phyloP scores from a whole-genome alignment of 1,139 yeast species.

The Debaryomycetaceae sp. region DNA sequence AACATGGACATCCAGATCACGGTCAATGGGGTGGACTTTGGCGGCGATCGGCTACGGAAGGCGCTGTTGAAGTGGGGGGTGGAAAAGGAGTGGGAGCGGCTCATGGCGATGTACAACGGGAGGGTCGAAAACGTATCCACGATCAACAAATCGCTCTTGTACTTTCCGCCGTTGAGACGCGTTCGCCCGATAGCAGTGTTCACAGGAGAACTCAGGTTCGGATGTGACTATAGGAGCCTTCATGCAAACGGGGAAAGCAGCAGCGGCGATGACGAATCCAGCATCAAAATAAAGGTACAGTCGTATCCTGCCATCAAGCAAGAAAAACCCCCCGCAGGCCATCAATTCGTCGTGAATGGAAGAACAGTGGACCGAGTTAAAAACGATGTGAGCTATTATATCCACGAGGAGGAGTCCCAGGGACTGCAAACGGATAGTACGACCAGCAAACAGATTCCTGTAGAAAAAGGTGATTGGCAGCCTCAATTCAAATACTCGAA shows the following conservation, averaged over 20 bases:
- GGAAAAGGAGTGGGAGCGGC: slow-evolving; percentile 13
- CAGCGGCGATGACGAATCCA: slow-evolving; percentile 5
- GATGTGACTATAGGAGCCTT: slow-evolving; percentile 18
- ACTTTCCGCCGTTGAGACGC: slow-evolving; percentile 27
- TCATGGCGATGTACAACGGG: slow-evolving; percentile 13
- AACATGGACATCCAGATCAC: slow-evolving; percentile 21
- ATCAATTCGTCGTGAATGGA: slow-evolving; percentile 24
- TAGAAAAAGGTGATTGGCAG: slow-evolving; percentile 19
- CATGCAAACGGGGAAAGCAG: slow-evolving; percentile 11
- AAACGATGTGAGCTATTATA: slow-evolving; percentile 20
- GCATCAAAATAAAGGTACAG: slow-evolving; percentile 48
- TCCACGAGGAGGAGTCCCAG: slow-evolving; percentile 16
- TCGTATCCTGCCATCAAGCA: slow-evolving; percentile 61
- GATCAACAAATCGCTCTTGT: slow-evolving; percentile 11
- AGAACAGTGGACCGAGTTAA: slow-evolving; percentile 12
- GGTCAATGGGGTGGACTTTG: slow-evolving; percentile 31
- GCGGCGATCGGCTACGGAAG: slow-evolving; percentile 6
- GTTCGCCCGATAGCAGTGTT: slow-evolving; percentile 36
- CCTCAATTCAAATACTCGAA: slow-evolving; percentile 70
- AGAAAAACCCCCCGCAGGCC: slow-evolving; percentile 33
- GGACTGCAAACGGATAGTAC: slow-evolving; percentile 18
- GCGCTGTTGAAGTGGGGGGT: slow-evolving; percentile 6
- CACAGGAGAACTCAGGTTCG: slow-evolving; percentile 39
- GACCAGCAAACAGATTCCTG: slow-evolving; percentile 19
- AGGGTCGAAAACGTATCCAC: slow-evolving; percentile 12